phyloP scores from a whole-genome alignment of 2,329 filamentous ascomycete genomes.

The Capronia americana region DNA sequence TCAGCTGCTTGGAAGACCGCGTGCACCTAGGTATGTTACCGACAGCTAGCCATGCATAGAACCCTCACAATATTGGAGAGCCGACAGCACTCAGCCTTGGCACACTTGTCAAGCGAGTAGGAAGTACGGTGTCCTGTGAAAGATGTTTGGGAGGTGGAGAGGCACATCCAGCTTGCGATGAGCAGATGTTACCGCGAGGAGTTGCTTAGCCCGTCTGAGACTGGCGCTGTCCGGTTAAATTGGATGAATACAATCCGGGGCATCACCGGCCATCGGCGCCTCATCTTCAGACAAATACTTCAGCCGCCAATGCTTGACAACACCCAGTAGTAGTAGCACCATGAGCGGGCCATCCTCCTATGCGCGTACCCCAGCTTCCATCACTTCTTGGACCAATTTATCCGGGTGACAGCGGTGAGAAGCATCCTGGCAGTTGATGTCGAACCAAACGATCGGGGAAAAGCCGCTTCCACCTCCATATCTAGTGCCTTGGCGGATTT shows the following conservation, averaged over 20 bases:
- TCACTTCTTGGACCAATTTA: not conserved
- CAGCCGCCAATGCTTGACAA: not conserved
- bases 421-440: too few species aligned
- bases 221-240: slow-evolving; percentile 3
- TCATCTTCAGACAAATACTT: not conserved
- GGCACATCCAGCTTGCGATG: not conserved
- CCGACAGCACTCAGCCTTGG: not conserved
- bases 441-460: too few species aligned
- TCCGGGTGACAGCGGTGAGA: too few species aligned
- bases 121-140: not conserved
- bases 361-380: slow-evolving; percentile 3
- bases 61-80: slow-evolving; percentile 1
- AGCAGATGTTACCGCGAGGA: not conserved
- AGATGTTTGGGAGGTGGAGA: not conserved
- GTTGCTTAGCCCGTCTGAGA: not conserved
- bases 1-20: not conserved
- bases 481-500: not conserved
- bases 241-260: not conserved
- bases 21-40: not conserved
- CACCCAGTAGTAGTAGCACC: not conserved
- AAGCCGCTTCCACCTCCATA: too few species aligned
- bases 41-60: not conserved
- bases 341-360: not conserved
- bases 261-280: not conserved
- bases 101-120: not conserved